phyloP scores from a whole-genome alignment of 73 alveolate genomes.

The Paramecium sonneborni region DNA sequence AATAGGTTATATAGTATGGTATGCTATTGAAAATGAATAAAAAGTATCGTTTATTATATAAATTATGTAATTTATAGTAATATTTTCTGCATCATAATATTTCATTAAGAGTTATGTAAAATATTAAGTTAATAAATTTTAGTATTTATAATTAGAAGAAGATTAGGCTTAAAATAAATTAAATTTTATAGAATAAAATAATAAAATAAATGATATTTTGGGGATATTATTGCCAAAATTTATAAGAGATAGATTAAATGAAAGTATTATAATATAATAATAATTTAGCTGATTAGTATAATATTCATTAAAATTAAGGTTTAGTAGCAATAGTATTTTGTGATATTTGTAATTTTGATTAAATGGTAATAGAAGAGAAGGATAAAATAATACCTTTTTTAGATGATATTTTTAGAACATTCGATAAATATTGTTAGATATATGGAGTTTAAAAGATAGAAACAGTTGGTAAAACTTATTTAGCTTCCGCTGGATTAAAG shows the following conservation, averaged over 20 bases:
- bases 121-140: neutral
- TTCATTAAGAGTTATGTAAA: slow-evolving; percentile 7
- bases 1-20: neutral
- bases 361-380: slow-evolving; percentile 52
- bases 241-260: slow-evolving; percentile 53
- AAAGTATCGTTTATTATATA: neutral
- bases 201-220: slow-evolving; percentile 53
- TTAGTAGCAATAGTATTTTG: slow-evolving; percentile 57
- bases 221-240: slow-evolving; percentile 61
- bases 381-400: slow-evolving; percentile 23
- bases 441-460: slow-evolving; percentile 58
- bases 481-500: slow-evolving; percentile 61
- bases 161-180: slow-evolving; percentile 28
- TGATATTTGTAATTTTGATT: slow-evolving; percentile 61
- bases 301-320: slow-evolving; percentile 46
- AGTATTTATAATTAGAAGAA: slow-evolving; percentile 21
- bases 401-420: slow-evolving; percentile 52
- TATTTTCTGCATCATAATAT: neutral
- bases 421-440: slow-evolving; percentile 44
- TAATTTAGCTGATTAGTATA: slow-evolving; percentile 33
- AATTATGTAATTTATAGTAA: neutral
- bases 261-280: neutral
- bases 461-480: slow-evolving; percentile 65
- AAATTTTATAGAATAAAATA: slow-evolving; percentile 25
- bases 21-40: neutral